Percentiles rank a stretch among this genome's conserved stretches.
phyloP scores from a whole-genome alignment of 2,329 filamentous ascomycete species.

The Onygenales sp. region DNA sequence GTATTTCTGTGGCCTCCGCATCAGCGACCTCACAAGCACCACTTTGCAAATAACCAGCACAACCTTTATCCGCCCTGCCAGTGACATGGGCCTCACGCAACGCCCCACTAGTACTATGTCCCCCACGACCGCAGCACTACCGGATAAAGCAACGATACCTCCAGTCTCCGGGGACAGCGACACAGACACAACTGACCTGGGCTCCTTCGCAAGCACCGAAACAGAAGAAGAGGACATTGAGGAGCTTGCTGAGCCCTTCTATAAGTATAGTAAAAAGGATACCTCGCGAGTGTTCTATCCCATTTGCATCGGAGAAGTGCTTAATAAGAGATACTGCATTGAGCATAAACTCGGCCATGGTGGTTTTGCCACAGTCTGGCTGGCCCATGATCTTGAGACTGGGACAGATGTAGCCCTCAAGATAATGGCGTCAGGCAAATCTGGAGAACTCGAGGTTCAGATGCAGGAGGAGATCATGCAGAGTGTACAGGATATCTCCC shows the following conservation, averaged over 20 bases:
- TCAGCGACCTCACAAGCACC: too few relatives aligned
- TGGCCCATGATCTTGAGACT: conserved; percentile 15
- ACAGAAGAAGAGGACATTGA: conserved; percentile 13
- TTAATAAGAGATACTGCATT: conserved; percentile 16
- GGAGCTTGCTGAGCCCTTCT: conserved; percentile 13
- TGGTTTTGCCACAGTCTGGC: conserved; percentile 19
- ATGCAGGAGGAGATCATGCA: conserved; percentile 2
- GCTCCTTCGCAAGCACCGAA: conserved; percentile 11
- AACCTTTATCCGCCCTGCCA: too few relatives aligned
- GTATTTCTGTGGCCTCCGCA: too few relatives aligned
- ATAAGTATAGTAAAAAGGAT: conserved; percentile 11
- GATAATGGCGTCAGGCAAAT: conserved; percentile 13
- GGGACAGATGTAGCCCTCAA: conserved; percentile 17
- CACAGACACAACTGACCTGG: neutral
- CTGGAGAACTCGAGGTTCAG: neutral
- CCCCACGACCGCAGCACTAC: neutral
- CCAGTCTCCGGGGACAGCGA: neutral
- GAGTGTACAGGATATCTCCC: conserved; percentile 1
- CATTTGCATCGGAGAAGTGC: conserved; percentile 10
- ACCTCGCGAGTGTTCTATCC: conserved; percentile 10
- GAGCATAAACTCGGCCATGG: conserved; percentile 18
- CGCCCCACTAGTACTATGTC: neutral
- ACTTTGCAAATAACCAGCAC: too few relatives aligned
- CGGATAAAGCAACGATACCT: neutral
- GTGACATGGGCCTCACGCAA: too few relatives aligned